Percentiles rank a stretch among this genome's conserved stretches.
Evolutionary conservation across 2,329 filamentous ascomycete genomes (phyloP).

Genomic region (Trichoderma sp.): DNA sequence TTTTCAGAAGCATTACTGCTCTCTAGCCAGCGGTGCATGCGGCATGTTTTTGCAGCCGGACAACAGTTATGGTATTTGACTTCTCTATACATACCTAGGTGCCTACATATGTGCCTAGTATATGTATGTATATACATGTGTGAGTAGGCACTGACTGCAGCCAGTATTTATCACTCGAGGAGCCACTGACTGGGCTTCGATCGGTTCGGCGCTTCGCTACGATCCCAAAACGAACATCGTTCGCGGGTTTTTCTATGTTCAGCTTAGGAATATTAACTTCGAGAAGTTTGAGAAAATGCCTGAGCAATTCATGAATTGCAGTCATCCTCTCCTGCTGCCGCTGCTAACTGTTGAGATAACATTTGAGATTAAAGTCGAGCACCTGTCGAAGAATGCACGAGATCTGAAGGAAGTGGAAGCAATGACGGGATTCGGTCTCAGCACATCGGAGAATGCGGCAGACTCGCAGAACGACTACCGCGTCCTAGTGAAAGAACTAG

Average conservation of each 20-base stretch:
- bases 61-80: background rate
- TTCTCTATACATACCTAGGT: background rate
- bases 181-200: background rate
- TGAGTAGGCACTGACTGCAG: background rate
- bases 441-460: too few relatives aligned
- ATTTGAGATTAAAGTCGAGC: too few relatives aligned
- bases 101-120: too few relatives aligned
- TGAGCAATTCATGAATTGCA: background rate
- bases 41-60: background rate
- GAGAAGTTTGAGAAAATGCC: background rate
- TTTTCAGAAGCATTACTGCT: background rate
- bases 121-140: too few relatives aligned
- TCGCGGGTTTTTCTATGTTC: background rate
- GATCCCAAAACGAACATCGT: background rate
- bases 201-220: background rate
- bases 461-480: background rate
- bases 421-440: background rate
- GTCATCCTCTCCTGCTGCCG: background rate
- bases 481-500: background rate
- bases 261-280: rapidly evolving
- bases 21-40: background rate
- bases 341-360: background rate
- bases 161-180: background rate
- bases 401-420: background rate
- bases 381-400: rapidly evolving